Evolutionary conservation across 1,284 basidiomycete genomes (phyloP).

Genomic region (Wolfiporia cocos): DNA sequence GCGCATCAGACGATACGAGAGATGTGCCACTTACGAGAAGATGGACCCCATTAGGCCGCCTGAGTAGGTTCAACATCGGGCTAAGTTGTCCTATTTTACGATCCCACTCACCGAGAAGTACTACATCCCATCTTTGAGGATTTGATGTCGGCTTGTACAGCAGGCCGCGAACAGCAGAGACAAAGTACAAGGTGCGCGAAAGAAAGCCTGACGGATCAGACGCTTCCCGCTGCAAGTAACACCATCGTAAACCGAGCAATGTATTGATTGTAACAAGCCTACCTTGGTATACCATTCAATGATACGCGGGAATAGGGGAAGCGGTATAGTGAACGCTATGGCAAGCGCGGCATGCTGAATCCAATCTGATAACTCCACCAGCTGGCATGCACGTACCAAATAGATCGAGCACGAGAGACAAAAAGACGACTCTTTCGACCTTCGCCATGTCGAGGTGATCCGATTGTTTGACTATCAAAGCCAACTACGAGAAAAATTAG

Average conservation of each 20-base stretch:
- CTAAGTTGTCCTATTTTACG: no score
- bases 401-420: slow-evolving; percentile 81
- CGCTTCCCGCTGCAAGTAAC: slow-evolving; percentile 50
- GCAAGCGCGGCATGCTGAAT: slow-evolving; percentile 2
- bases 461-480: slow-evolving; percentile 6
- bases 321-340: slow-evolving; percentile 87
- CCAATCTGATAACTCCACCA: not conserved
- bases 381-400: slow-evolving; percentile 44
- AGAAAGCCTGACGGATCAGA: slow-evolving; percentile 67
- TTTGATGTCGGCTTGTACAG: slow-evolving; percentile 57
- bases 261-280: slow-evolving; percentile 19
- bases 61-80: no score
- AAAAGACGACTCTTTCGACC: slow-evolving; percentile 74
- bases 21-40: slow-evolving; percentile 63
- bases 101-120: slow-evolving; percentile 54
- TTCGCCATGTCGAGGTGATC: slow-evolving; percentile 49
- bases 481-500: not conserved
- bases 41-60: slow-evolving; percentile 86
- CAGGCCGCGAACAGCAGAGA: slow-evolving; percentile 55
- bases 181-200: slow-evolving; percentile 56
- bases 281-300: slow-evolving; percentile 86
- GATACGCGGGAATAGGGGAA: slow-evolving; percentile 84
- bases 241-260: not conserved
- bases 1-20: no score
- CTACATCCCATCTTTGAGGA: slow-evolving; percentile 74